phyloP scores from a whole-genome alignment of 2,329 filamentous ascomycete species.

The Lithohypha guttulata region DNA sequence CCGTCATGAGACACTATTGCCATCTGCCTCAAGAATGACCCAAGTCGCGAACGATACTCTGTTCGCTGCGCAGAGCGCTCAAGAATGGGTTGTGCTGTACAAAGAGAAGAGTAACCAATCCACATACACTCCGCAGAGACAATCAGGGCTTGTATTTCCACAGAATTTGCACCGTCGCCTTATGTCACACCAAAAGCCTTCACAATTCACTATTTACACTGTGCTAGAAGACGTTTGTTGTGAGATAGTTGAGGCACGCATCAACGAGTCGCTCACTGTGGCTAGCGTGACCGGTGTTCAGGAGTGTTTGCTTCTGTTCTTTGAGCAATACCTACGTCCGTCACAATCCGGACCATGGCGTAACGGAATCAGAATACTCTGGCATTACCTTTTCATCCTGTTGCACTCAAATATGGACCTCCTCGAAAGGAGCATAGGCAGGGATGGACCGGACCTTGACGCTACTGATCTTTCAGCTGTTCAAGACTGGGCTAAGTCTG shows the following conservation, averaged over 20 bases:
- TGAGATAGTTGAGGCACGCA: conserved; percentile 18
- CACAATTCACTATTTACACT: conserved; percentile 18
- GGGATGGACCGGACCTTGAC: conserved; percentile 20
- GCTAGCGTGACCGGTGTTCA: background rate
- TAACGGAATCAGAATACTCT: conserved; percentile 20
- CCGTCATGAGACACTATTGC: conserved; percentile 17
- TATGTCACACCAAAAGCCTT: conserved; percentile 10
- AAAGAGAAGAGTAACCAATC: background rate
- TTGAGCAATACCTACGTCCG: background rate
- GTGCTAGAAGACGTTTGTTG: conserved; percentile 20
- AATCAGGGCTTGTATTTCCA: background rate
- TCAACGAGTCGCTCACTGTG: conserved; percentile 13
- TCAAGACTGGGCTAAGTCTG: conserved; percentile 21
- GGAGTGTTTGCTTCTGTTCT: background rate
- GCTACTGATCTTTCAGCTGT: conserved; percentile 13
- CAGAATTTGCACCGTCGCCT: background rate
- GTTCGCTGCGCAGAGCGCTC: background rate
- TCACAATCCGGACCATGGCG: background rate
- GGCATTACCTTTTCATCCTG: conserved; percentile 25
- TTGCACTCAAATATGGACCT: conserved; percentile 24
- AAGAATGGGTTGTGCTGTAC: background rate
- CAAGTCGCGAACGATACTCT: background rate
- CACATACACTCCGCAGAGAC: background rate
- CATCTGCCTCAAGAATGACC: background rate
- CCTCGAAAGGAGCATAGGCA: conserved; percentile 23